Percentiles rank a stretch among this genome's conserved stretches.
phyloP scores from a whole-genome alignment of 2,329 filamentous ascomycete genomes.

The Diaporthe humulicola region DNA sequence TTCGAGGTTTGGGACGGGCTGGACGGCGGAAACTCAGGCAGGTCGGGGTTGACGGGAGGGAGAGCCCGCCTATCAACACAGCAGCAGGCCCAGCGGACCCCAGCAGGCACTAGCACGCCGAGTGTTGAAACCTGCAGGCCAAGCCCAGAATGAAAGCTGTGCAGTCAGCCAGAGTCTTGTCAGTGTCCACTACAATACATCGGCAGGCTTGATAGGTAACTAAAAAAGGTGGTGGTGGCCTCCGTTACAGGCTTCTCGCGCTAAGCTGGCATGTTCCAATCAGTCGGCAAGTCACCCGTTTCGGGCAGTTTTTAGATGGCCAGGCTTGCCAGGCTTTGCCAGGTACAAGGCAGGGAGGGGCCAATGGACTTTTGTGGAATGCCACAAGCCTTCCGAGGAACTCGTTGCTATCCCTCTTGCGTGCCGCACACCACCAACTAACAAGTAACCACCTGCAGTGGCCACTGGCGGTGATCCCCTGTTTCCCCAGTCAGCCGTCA shows the following conservation, averaged over 20 bases:
- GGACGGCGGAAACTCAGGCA: not conserved
- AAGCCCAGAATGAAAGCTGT: slow-evolving; percentile 1
- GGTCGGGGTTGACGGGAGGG: not conserved
- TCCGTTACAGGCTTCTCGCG: slow-evolving; percentile 5
- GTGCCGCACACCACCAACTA: not conserved
- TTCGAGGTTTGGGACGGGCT: not conserved
- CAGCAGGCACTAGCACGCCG: slow-evolving; percentile 24
- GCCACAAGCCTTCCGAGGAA: not conserved
- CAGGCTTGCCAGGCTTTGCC: too few relatives aligned
- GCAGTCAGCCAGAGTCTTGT: not conserved
- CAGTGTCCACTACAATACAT: not conserved
- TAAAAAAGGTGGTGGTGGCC: not conserved
- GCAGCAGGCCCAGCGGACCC: not conserved
- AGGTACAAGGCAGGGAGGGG: not conserved
- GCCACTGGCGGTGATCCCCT: slow-evolving; percentile 7
- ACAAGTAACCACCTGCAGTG: slow-evolving; percentile 4
- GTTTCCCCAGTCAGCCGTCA: slow-evolving; percentile 27
- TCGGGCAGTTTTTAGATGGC: not conserved
- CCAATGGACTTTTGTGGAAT: slow-evolving; percentile 17
- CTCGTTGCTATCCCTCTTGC: not conserved
- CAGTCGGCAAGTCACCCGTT: slow-evolving; percentile 17
- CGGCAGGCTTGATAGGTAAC: not conserved
- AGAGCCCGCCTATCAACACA: slow-evolving; percentile 17
- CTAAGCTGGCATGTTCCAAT: not conserved
- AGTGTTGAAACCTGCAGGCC: slow-evolving; percentile 29